Evolutionary conservation across 495 filamentous ascomycete genomes (phyloP), one percentile per base, ranked within the genome.

Genomic region (Amniculicola lignicola): DNA sequence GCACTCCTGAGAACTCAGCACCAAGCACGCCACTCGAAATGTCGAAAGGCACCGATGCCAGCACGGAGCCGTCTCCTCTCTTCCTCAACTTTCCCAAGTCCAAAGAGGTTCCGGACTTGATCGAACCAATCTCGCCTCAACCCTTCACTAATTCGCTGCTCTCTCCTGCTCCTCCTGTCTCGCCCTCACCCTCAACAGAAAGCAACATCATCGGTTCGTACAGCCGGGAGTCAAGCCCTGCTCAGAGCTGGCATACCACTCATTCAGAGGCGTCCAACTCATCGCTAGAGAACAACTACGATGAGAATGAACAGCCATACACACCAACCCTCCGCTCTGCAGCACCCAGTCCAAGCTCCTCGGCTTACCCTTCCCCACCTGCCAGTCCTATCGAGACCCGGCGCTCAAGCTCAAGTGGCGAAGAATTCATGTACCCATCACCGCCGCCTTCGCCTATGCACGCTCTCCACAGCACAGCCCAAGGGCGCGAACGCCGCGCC

Each of bases 371-470:
- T 1, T 57, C 54, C 11, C 44, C 44, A 28, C 41, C 54, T 2
- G 12, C 40, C 4, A 54, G 51, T 18, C 51, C 51, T 1, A 18
- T 14, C 4, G 7, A 35, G 9, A 42, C 33, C 3, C 9, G 33
- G 4, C 42, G 54, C 15, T 38, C 44, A 12, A 50, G 36, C 27
- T 53, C 50, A 21, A 12, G 19, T 14, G 37, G 46, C 12, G 54
- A 51, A n/a, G 45, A 57, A 14, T 50, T 12, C 35, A 33, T 51
- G 36, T 57, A 57, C 21, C 54, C 54, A 1, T 53, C 48, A 1
- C 56, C 56, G 9, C 56, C 56, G 9, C 25, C 47, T 12, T 51
- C 56, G 2, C 55, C 55, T 2, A n/a, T n/a, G n/a, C n/a, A n/a
- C 15, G 7, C 21, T 35, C 41, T 1, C 16, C n/a, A 14, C 24